Conservation (phyloP, 2,329 filamentous ascomycete genomes). For the Fusarium agapanthi region DNA sequence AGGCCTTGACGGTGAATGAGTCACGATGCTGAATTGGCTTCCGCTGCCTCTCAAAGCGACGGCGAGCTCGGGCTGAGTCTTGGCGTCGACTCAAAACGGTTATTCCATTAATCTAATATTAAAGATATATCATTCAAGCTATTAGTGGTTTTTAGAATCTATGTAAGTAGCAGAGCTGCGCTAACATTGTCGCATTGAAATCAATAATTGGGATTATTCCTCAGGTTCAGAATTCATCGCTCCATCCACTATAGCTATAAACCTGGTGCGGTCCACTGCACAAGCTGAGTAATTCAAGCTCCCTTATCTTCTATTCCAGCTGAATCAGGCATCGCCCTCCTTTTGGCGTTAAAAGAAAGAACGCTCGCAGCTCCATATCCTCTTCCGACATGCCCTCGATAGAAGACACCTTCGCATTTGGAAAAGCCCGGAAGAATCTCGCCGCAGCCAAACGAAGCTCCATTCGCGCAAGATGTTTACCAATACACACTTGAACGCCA, state of each 20-base stretch:
- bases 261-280: no score
- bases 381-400: not conserved
- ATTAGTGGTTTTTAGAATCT: fast-evolving
- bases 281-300: no score
- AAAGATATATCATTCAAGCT: fast-evolving
- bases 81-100: not conserved
- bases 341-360: not conserved
- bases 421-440: not conserved
- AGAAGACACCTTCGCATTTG: not conserved
- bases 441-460: not conserved
- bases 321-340: not conserved
- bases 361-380: not conserved
- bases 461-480: not conserved
- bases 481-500: fast-evolving
- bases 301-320: not conserved
- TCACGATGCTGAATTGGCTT: constrained; percentile 13
- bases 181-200: fast-evolving
- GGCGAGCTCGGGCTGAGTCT: constrained; percentile 8
- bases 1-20: constrained; percentile 2
- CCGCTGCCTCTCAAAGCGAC: constrained; percentile 16
- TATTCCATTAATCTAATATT: fast-evolving
- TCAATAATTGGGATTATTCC: fast-evolving
- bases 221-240: no score
- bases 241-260: no score
- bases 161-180: no score